These are phyloP conservation scores for Pythium brachiatum DNA, from an alignment of 352 stramenopile genomes.

Conservation along the genomic window DNA sequence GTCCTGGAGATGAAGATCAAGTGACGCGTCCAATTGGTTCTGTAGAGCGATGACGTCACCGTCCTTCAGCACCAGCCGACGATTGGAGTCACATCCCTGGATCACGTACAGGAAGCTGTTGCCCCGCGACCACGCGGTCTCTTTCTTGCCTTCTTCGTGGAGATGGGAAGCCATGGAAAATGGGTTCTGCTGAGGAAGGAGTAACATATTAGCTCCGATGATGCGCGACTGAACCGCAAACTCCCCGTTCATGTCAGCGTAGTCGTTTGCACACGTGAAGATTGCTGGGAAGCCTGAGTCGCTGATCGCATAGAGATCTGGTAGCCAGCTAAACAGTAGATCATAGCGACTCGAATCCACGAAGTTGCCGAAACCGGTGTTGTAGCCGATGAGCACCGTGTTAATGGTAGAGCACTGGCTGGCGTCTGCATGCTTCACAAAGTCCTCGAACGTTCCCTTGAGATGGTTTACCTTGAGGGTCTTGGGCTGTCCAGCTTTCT, in stretches of 20 bases:
- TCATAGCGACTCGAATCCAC: conserved; percentile 46
- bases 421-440: conserved; percentile 34
- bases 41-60: conserved; percentile 37
- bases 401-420: conserved; percentile 36
- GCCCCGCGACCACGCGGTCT: conserved; percentile 61
- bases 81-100: conserved; percentile 35
- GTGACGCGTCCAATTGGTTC: conserved; percentile 41
- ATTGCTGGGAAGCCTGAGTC: conserved; percentile 50
- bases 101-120: conserved; percentile 75
- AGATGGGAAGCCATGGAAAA: conserved; percentile 73
- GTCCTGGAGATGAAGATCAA: conserved; percentile 57
- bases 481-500: conserved; percentile 3
- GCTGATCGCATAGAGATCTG: conserved; percentile 54
- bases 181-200: conserved; percentile 67
- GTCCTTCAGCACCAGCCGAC: conserved; percentile 19
- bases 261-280: conserved; percentile 79
- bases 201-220: conserved; percentile 56
- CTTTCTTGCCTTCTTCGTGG: conserved; percentile 61
- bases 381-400: conserved; percentile 63
- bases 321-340: conserved; percentile 72
- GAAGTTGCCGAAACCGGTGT: conserved; percentile 81
- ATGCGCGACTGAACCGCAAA: conserved; percentile 67
- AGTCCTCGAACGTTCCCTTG: conserved; percentile 48
- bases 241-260: conserved; percentile 76
- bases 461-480: conserved; percentile 42